Conservation (phyloP, 2,329 filamentous ascomycete genomes). For the Endothia cerciana region DNA sequence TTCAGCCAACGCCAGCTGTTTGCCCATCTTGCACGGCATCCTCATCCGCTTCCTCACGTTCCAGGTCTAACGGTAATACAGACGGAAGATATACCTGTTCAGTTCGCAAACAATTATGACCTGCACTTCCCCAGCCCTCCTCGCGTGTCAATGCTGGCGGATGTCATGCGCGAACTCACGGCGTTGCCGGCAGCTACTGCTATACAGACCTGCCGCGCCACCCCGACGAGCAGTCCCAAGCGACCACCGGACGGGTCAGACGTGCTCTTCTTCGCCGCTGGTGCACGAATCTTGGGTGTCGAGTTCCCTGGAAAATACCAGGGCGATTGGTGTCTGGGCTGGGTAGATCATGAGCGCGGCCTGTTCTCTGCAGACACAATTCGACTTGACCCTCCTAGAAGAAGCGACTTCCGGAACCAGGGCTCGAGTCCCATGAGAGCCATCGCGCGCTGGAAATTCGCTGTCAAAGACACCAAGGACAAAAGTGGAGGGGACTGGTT, state of each 20-base stretch:
- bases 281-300: constrained; percentile 54
- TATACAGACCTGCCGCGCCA: constrained; percentile 41
- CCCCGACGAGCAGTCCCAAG: constrained; percentile 10
- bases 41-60: constrained; percentile 55
- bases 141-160: constrained; percentile 45
- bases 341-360: constrained; percentile 56
- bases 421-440: constrained; percentile 52
- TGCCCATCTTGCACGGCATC: constrained; percentile 56
- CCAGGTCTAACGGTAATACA: constrained; percentile 55
- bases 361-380: constrained; percentile 54
- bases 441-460: constrained; percentile 56
- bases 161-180: constrained; percentile 45
- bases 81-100: constrained; percentile 43
- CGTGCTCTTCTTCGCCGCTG: constrained; percentile 40
- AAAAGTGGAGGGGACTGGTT: constrained; percentile 48
- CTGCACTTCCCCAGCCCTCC: constrained; percentile 51
- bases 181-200: constrained; percentile 50
- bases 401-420: constrained; percentile 49
- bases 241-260: constrained; percentile 15
- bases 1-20: constrained; percentile 58
- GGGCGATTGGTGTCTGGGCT: constrained; percentile 60
- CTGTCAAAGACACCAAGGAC: constrained; percentile 42
- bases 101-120: constrained; percentile 55
- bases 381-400: constrained; percentile 50
- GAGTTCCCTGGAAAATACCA: constrained; percentile 55